phyloP scores from a whole-genome alignment of 73 alveolate species.

The Breviolum minutum region DNA sequence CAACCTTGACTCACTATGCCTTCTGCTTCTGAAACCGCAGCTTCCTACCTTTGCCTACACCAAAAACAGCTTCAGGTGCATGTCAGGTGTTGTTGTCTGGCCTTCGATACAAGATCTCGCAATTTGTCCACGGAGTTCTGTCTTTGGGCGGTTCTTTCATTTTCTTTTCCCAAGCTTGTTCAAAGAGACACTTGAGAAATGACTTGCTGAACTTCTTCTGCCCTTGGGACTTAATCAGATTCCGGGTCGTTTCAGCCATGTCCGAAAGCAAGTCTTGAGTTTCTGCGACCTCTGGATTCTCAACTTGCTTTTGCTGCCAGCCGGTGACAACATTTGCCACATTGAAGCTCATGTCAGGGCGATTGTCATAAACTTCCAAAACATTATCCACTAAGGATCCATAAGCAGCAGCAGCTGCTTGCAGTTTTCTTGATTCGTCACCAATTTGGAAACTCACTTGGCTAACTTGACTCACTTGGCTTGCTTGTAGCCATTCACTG shows the following conservation, averaged over 20 bases:
- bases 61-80: too few species aligned
- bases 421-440: neutral
- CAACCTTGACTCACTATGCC: too few species aligned
- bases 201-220: conserved; percentile 32
- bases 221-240: neutral
- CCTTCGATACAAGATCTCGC: conserved; percentile 48
- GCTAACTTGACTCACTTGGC: neutral
- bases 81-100: neutral
- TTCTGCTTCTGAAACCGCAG: too few species aligned
- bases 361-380: conserved; percentile 16
- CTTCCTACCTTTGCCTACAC: too few species aligned
- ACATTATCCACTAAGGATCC: conserved; percentile 34
- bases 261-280: neutral
- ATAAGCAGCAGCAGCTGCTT: conserved; percentile 26
- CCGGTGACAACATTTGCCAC: conserved; percentile 4
- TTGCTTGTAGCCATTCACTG: conserved; percentile 32
- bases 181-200: conserved; percentile 4
- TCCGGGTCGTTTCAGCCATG: conserved; percentile 26
- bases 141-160: neutral
- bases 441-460: neutral
- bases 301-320: conserved; percentile 30
- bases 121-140: conserved; percentile 58
- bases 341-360: conserved; percentile 1
- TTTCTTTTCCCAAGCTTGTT: conserved; percentile 41
- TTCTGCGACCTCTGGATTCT: conserved; percentile 17